Evolutionary conservation across 2,329 filamentous ascomycete species (phyloP), one percentile per base, ranked within the genome.

Genomic region (Gremmenia infestans): DNA sequence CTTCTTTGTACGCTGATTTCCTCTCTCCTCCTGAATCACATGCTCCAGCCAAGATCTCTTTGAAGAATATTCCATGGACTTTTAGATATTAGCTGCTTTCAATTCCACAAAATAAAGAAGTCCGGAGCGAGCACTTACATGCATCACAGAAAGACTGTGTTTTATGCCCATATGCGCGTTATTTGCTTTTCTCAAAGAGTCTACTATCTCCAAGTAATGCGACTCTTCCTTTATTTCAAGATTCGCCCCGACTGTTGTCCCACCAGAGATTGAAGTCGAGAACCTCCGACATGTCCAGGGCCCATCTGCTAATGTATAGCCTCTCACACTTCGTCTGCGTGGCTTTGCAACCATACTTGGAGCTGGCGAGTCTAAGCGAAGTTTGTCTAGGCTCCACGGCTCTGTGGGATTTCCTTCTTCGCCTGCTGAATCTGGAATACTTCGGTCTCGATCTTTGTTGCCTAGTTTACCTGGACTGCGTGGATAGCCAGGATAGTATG

Each of bases 231-330:
- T n/a, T 17, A 39, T 5, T 37, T 47, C 45, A 40, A 9, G 37
- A n/a, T 32, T 49, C 25, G 12, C 15, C n/a, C 11, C 36, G 14
- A 15, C 22, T 48, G 17, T 36, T 32, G 22, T 2, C 3, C 9
- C n/a, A 36, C 2, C 14, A 11, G 15, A 15, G 8, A 2, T 14
- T 32, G 45, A 15, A 15, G 45, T 48, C 14, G 14, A 25, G 5
- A 28, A 48, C n/a, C n/a, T 48, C 14, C 48, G 47, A 35, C 49
- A 60, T 12, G 51, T 37, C 55, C 54, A 60, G 5, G 57, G 57
- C 6, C 57, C 55, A 17, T 55, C 47, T 15, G 52, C 36, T 6
- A 57, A 48, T 8, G 48, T 55, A 40, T 50, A 57, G 11, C 55
- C 55, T n/a, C 19, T 49, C 23, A 32, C 35, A 8, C n/a, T 47